These are phyloP conservation scores for Corynascus novoguineensis DNA, from an alignment of 495 filamentous ascomycete genomes.

Conservation along the genomic window DNA sequence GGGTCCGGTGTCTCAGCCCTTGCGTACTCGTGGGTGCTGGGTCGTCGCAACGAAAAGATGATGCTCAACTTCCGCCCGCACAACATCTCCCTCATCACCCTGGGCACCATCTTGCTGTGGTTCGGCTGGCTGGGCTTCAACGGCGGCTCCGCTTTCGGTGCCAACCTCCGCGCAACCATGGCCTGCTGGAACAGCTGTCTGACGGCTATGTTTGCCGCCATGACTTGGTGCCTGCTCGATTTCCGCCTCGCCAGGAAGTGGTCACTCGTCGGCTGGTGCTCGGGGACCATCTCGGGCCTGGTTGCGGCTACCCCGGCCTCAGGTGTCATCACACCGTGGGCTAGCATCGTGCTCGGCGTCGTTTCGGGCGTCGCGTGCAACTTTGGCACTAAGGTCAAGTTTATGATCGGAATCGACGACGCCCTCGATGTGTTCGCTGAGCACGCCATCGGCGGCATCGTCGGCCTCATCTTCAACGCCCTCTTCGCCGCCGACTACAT, in stretches of 20 bases:
- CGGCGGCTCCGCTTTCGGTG: conserved; percentile 93
- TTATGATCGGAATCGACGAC: conserved; percentile 91
- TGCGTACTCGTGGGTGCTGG: conserved; percentile 92
- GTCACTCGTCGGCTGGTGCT: conserved; percentile 99
- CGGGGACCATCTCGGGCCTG: conserved; percentile 81
- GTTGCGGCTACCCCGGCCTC: conserved; percentile 90
- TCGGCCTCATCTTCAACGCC: conserved; percentile 89
- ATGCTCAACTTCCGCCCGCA: conserved; percentile 95
- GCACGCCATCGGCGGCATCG: conserved; percentile 89
- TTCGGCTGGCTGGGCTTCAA: conserved; percentile 99
- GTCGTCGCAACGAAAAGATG: conserved; percentile 97
- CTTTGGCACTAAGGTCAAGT: conserved; percentile 96
- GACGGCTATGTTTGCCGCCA: conserved; percentile 80
- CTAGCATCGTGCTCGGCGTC: conserved; percentile 76
- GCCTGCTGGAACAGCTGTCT: conserved; percentile 97
- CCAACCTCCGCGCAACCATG: conserved; percentile 91
- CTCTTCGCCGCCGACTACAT: conserved; percentile 85
- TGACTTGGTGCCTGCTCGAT: conserved; percentile 89
- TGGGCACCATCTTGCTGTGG: conserved; percentile 94
- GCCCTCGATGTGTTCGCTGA: conserved; percentile 97
- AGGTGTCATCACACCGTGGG: conserved; percentile 86
- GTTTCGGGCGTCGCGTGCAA: conserved; percentile 84
- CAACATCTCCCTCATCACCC: conserved; percentile 95
- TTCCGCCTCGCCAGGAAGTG: conserved; percentile 93
- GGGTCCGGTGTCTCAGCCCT: conserved; percentile 87